A percentile compares a stretch with the other conserved stretches of the same genome.
Conservation (phyloP, 1,284 basidiomycete genomes). For the Sphaerobolus stellatus region DNA sequence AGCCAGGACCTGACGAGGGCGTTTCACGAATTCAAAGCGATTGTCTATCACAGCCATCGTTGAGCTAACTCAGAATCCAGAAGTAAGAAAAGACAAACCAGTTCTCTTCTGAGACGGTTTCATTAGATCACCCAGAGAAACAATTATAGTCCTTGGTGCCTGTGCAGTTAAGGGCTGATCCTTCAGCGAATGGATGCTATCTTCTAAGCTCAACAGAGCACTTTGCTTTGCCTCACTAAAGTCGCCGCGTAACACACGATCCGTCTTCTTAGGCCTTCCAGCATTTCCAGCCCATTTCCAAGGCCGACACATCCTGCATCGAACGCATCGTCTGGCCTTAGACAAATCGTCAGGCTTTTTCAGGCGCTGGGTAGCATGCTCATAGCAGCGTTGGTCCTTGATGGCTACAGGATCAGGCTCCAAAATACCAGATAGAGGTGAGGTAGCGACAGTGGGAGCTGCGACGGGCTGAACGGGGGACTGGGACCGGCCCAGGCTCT, state of each 20-base stretch:
- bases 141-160: too few species aligned
- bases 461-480: not conserved
- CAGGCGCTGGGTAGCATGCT: slow-evolving; percentile 10
- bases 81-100: slow-evolving; percentile 2
- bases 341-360: slow-evolving; percentile 7
- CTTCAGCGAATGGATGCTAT: not conserved
- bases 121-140: slow-evolving; percentile 7
- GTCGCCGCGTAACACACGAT: not conserved
- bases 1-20: slow-evolving; percentile 12
- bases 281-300: not conserved
- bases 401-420: not conserved
- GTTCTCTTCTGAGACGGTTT: slow-evolving; percentile 3
- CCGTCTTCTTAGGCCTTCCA: not conserved
- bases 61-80: too few species aligned
- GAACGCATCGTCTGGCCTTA: not conserved
- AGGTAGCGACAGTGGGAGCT: not conserved
- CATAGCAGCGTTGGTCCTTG: slow-evolving; percentile 9
- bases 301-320: slow-evolving; percentile 2
- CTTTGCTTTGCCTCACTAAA: slow-evolving; percentile 2
- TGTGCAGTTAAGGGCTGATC: not conserved
- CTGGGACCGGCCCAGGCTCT: slow-evolving; percentile 5
- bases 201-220: too few species aligned
- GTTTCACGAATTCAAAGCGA: slow-evolving; percentile 7
- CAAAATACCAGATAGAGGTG: not conserved
- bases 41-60: not conserved